Evolutionary conservation across 1,139 yeast genomes (phyloP).

Genomic region (Scheffersomyces insectosa): DNA sequence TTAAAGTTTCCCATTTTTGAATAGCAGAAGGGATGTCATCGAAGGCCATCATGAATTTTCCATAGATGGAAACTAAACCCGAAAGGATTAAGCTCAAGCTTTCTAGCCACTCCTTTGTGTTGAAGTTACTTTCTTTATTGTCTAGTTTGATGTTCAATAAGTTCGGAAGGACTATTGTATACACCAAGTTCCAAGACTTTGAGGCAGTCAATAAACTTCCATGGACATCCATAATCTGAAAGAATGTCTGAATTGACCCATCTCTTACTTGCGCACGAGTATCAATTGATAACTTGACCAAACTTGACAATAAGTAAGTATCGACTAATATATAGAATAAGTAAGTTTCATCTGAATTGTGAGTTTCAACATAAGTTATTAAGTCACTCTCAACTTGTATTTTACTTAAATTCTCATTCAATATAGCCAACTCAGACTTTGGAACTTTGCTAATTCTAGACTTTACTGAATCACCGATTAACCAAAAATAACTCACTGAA

Average conservation of each 20-base stretch:
- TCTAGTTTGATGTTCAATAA: slow-evolving; percentile 18
- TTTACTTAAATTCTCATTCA: slow-evolving; percentile 20
- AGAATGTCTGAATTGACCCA: slow-evolving; percentile 86
- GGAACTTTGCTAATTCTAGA: slow-evolving; percentile 17
- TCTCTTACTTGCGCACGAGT: slow-evolving; percentile 78
- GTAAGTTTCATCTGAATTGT: slow-evolving; percentile 3
- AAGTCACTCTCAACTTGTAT: slow-evolving; percentile 15
- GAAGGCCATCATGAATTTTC: slow-evolving; percentile 41
- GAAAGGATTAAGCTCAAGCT: slow-evolving; percentile 57
- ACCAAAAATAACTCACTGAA: slow-evolving; percentile 89
- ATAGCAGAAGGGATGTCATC: slow-evolving; percentile 16
- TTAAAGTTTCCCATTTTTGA: slow-evolving; percentile 48
- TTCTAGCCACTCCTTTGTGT: slow-evolving; percentile 50
- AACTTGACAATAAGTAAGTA: slow-evolving; percentile 60
- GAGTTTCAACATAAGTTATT: slow-evolving; percentile 6
- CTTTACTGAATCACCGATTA: slow-evolving; percentile 74
- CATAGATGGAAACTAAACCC: slow-evolving; percentile 58
- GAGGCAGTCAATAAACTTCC: slow-evolving; percentile 52
- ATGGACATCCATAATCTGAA: slow-evolving; percentile 80
- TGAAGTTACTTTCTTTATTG: slow-evolving; percentile 29
- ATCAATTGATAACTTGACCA: slow-evolving; percentile 66
- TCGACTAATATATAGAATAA: slow-evolving; percentile 46
- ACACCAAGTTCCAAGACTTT: slow-evolving; percentile 58
- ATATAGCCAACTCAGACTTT: slow-evolving; percentile 7
- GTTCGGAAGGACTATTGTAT: slow-evolving; percentile 47